Percentiles rank a stretch among this genome's conserved stretches.
phyloP scores from a whole-genome alignment of 148 eudicot genomes.

The Persicaria tinctoria region DNA sequence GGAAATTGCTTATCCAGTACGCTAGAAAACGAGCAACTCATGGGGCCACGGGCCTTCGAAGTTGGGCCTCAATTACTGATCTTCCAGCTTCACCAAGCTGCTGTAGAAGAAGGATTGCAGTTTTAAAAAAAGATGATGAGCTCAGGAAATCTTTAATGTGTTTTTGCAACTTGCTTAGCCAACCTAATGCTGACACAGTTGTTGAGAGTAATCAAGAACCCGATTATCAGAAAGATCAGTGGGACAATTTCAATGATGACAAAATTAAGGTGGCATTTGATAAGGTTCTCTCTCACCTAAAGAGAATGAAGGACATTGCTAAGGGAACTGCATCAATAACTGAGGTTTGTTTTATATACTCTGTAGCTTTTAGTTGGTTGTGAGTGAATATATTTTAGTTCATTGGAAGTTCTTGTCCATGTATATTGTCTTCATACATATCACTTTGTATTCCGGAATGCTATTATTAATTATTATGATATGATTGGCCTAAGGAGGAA shows the following conservation, averaged over 20 bases:
- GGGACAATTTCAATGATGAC: slow-evolving; percentile 71
- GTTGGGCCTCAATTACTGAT: slow-evolving; percentile 57
- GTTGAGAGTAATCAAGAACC: slow-evolving; percentile 24
- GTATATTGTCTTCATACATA: background rate
- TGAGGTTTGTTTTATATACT: slow-evolving; percentile 24
- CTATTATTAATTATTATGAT: background rate
- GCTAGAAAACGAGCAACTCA: slow-evolving; percentile 74
- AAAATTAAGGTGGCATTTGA: slow-evolving; percentile 49
- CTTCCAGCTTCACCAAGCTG: slow-evolving; percentile 67
- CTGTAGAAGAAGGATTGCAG: slow-evolving; percentile 76
- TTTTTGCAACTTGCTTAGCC: slow-evolving; percentile 67
- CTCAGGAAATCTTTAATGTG: slow-evolving; percentile 63
- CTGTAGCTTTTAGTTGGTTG: background rate
- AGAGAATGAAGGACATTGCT: slow-evolving; percentile 29
- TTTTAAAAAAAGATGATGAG: slow-evolving; percentile 34
- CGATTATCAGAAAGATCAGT: slow-evolving; percentile 20
- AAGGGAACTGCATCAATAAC: slow-evolving; percentile 33
- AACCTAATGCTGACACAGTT: slow-evolving; percentile 56
- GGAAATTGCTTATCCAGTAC: slow-evolving; percentile 67
- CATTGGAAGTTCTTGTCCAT: background rate
- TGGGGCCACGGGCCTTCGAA: slow-evolving; percentile 57
- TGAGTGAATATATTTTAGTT: background rate
- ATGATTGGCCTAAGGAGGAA: background rate
- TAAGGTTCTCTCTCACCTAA: slow-evolving; percentile 54
- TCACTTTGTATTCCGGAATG: background rate